These are phyloP conservation scores for Naganishia randhawae DNA, from an alignment of 768 basidiomycete species.

Conservation along the genomic window DNA sequence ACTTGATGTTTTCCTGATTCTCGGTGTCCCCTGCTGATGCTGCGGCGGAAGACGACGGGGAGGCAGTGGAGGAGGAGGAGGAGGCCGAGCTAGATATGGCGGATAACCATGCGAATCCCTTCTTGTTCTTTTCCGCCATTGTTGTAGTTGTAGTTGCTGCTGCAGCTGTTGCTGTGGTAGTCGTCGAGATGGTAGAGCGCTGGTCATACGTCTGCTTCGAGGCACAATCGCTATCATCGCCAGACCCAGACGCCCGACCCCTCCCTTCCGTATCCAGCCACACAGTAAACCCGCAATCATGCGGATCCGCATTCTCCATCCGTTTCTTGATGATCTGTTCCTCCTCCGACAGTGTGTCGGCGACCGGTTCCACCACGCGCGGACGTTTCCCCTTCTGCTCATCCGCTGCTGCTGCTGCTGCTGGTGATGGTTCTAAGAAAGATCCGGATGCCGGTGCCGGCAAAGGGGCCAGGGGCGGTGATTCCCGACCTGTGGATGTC, in stretches of 20 bases:
- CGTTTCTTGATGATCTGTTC: not conserved
- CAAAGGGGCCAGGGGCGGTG: not conserved
- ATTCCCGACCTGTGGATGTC: conserved; percentile 9
- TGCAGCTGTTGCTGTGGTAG: not conserved
- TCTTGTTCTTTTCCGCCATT: conserved; percentile 16
- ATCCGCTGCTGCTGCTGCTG: not conserved
- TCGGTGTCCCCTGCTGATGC: not conserved
- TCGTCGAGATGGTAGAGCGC: not conserved
- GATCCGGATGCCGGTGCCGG: not conserved
- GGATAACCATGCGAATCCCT: conserved; percentile 9
- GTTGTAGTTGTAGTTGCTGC: not conserved
- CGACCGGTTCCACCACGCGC: not conserved
- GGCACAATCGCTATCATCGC: not conserved
- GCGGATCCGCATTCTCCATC: conserved; percentile 1
- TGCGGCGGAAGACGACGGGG: not conserved
- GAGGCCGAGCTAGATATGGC: not conserved
- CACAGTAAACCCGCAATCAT: conserved; percentile 15
- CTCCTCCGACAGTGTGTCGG: not conserved
- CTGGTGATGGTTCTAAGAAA: not conserved
- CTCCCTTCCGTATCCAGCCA: not conserved
- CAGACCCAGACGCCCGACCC: not conserved
- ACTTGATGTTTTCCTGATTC: conserved; percentile 16
- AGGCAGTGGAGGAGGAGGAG: not conserved
- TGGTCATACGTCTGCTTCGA: not conserved
- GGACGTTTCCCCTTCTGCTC: not conserved